A percentile compares a stretch with the other conserved stretches of the same genome.
Evolutionary conservation across 805 yeast genomes (phyloP).

Genomic region (Metschnikowia picachoensis): DNA sequence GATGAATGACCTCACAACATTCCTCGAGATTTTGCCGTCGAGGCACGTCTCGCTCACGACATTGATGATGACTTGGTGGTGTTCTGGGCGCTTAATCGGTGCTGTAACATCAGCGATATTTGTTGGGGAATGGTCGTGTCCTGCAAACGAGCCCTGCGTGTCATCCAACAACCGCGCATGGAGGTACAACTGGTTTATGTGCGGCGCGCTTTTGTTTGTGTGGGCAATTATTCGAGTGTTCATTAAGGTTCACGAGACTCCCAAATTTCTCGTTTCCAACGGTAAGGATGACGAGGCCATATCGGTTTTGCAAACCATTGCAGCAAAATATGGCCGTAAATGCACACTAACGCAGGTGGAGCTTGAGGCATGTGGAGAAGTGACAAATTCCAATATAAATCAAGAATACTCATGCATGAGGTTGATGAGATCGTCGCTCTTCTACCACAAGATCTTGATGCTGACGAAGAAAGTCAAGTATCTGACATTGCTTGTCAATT

Average conservation of each 20-base stretch:
- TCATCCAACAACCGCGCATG: slow-evolving; percentile 9
- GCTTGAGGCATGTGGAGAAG: slow-evolving; percentile 15
- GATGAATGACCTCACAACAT: slow-evolving; percentile 51
- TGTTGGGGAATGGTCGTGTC: slow-evolving; percentile 40
- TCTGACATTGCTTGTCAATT: no score
- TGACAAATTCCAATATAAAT: slow-evolving; percentile 1
- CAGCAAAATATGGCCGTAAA: slow-evolving; percentile 15
- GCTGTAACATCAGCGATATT: slow-evolving; percentile 53
- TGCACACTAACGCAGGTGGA: slow-evolving; percentile 12
- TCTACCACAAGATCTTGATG: no score
- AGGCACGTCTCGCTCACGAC: slow-evolving; percentile 50
- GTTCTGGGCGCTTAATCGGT: slow-evolving; percentile 56
- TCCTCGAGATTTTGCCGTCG: slow-evolving; percentile 50
- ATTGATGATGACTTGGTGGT: slow-evolving; percentile 49
- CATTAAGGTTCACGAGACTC: slow-evolving; percentile 10
- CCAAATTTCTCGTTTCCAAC: slow-evolving; percentile 12
- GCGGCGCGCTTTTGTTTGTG: slow-evolving; percentile 8
- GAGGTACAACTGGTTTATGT: slow-evolving; percentile 13
- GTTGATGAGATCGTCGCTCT: no score
- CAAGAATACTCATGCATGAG: not conserved
- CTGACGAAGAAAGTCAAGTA: no score
- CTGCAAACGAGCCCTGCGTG: slow-evolving; percentile 9
- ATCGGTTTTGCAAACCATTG: slow-evolving; percentile 5
- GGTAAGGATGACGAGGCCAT: slow-evolving; percentile 12
- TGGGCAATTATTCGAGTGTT: slow-evolving; percentile 7